Evolutionary conservation across 1,284 basidiomycete genomes (phyloP), one percentile per base, ranked within the genome.

Genomic region (Phellinidium pouzarii): DNA sequence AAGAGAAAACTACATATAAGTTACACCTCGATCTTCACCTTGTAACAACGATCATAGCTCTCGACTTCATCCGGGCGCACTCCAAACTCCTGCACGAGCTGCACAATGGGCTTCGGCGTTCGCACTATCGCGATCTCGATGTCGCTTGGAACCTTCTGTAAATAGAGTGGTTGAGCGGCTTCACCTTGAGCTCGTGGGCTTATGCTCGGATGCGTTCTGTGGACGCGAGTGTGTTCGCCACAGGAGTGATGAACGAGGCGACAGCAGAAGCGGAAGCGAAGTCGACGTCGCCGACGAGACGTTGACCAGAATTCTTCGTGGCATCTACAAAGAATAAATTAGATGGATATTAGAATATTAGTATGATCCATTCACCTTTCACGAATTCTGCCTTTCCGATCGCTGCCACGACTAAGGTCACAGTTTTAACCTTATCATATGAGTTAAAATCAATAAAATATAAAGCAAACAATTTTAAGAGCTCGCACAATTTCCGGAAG

Each of bases 41-140:
- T 99, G 77, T 91, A 94, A 65, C n/a, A n/a, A n/a, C 86, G 85
- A 48, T 96, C 95, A 66, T 98, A 98, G 61, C 80, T 87, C 72
- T 99, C 96, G 40, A 99, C 73, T 69, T 99, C 95, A 62, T 88
- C 82, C 0, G 84, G 75, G 46, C 86, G 78, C 14, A 99, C 71
- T 37, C 95, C 96, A 49, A 98, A 89, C 72, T 99, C 95, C 41
- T 76, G 71, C 1, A 92, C 95, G 44, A 99, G 81, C 55, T 86
- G 76, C 38, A 82, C 76, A 62, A 99, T 75, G 12, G 85, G 87
- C 70, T 98, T 98, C 36, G 95, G 95, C 0, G 82, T 91, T 71
- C 99, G 95, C 4, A 93, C 88, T 75, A 91, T 86, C 47, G 96
- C 91, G 60, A 99, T 96, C 64, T 92, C 94, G 63, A 99, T 98